Base-by-base conservation (phyloP, 129 eudicot genomes). In the Flaveria ramosissima region DNA sequence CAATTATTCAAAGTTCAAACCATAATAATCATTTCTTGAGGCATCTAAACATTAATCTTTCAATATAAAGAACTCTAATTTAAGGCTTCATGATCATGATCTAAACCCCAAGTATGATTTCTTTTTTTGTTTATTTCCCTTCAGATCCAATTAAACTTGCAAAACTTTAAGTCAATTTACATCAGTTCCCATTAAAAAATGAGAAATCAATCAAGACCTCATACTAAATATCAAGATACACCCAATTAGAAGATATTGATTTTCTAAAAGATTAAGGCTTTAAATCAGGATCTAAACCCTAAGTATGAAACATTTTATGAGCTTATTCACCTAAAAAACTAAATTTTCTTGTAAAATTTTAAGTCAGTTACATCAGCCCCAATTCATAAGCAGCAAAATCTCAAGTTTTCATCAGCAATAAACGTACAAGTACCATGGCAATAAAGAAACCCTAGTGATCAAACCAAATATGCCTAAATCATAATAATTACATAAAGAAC, bases 11-110 rank as follows among this genome's bases (percentile, higher is more conserved):
- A 77, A 67, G 23, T 11, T n/a, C 43, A 68, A 77, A 68, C 15
- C 10, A 15, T 51, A 67, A 51, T 50, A 19, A 39, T 41, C 55
- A 47, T 16, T 30, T 27, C 30, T 64, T 27, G 7, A 63, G 48
- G 16, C 79, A 26, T 27, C 63, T 63, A 75, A 73, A 63, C 41
- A 50, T 51, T 48, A 57, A 73, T 19, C 67, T 73, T 55, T 23
- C 43, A 3, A 68, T 17, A 23, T 3, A 68, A 19, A 43, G 17
- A 68, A 45, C 19, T 11, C 36, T 13, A 12, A 45, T 68, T 9
- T 19, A 56, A 17, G 55, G 68, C 67, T 73, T 73, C 43, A 60
- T 20, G 0, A 43, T 60, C 52, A 59, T 46, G 41, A 70, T 70
- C 43, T 6, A 70, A 14, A 47, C 66, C 78, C 68, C 45, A 21